These are phyloP conservation scores for Anisogramma anomala DNA, from an alignment of 2,329 filamentous ascomycete genomes.

Conservation along the genomic window DNA sequence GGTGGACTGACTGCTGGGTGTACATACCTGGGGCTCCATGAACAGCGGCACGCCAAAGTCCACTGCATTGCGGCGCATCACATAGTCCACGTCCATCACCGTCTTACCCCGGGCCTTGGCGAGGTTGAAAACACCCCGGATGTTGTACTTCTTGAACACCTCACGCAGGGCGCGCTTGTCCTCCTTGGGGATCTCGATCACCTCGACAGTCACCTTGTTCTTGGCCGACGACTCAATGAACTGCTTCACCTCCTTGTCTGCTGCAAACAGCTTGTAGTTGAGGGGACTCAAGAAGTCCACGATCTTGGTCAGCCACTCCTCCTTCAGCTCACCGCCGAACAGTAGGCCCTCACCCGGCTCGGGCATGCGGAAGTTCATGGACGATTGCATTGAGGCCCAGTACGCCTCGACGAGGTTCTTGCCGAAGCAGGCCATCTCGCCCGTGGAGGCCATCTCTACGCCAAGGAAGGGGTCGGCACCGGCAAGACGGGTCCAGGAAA, in stretches of 20 bases:
- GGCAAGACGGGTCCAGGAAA: conserved; percentile 96
- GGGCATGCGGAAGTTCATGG: conserved; percentile 98
- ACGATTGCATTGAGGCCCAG: conserved; percentile 91
- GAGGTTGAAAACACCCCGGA: conserved; percentile 91
- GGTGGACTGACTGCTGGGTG: neutral
- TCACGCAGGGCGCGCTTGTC: conserved; percentile 92
- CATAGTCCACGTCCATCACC: conserved; percentile 84
- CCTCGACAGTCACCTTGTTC: conserved; percentile 60
- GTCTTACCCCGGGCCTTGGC: conserved; percentile 75
- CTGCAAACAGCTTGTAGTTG: conserved; percentile 89
- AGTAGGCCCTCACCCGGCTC: conserved; percentile 91
- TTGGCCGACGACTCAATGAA: conserved; percentile 65
- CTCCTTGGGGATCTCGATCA: conserved; percentile 93
- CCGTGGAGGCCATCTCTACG: conserved; percentile 93
- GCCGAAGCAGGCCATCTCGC: conserved; percentile 98
- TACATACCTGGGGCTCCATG: conserved; percentile 89
- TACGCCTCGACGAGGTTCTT: conserved; percentile 94
- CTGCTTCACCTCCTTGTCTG: conserved; percentile 67
- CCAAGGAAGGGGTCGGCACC: conserved; percentile 96
- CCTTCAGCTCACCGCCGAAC: conserved; percentile 72
- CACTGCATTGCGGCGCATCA: conserved; percentile 95
- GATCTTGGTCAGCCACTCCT: conserved; percentile 62
- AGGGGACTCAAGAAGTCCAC: conserved; percentile 81
- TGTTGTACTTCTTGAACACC: conserved; percentile 94
- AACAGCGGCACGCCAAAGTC: conserved; percentile 97